Conservation (phyloP, 2,329 filamentous ascomycete genomes). For the Alternaria triticina region DNA sequence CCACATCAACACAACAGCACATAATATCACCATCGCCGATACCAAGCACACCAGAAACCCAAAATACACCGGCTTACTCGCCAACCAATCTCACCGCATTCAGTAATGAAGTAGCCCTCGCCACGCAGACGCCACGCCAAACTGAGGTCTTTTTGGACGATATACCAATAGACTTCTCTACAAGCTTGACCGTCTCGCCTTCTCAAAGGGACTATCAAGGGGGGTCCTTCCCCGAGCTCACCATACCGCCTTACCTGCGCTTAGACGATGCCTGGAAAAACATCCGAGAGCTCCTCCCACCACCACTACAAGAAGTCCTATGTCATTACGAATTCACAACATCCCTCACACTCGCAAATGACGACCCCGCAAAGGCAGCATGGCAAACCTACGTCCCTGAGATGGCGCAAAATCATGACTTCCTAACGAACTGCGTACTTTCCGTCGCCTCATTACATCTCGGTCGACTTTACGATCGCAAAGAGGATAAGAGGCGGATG, state of each 20-base stretch:
- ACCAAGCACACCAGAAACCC: slow-evolving; percentile 1
- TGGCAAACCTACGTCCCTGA: slow-evolving; percentile 44
- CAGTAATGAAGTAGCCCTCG: slow-evolving; percentile 11
- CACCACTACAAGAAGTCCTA: slow-evolving; percentile 33
- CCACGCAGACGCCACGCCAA: slow-evolving; percentile 14
- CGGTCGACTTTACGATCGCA: slow-evolving; percentile 44
- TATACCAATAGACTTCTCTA: not conserved
- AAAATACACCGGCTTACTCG: not conserved
- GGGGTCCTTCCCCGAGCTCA: slow-evolving; percentile 11
- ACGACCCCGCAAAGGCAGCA: slow-evolving; percentile 40
- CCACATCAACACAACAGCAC: slow-evolving; percentile 5
- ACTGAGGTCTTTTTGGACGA: slow-evolving; percentile 14
- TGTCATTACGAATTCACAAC: slow-evolving; percentile 46
- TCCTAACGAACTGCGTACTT: slow-evolving; percentile 54
- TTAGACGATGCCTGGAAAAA: slow-evolving; percentile 40
- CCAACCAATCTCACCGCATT: slow-evolving; percentile 6
- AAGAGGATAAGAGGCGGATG: slow-evolving; percentile 31
- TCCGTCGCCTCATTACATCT: slow-evolving; percentile 56
- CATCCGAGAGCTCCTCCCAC: slow-evolving; percentile 30
- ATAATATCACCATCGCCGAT: slow-evolving; percentile 2
- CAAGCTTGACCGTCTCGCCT: not conserved
- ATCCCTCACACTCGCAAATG: slow-evolving; percentile 35
- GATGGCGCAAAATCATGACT: slow-evolving; percentile 52
- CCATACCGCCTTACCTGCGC: slow-evolving; percentile 29
- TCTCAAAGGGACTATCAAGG: not conserved